A percentile compares a stretch with the other conserved stretches of the same genome.
These are phyloP conservation scores for Diaporthe vaccinii DNA, from an alignment of 2,329 filamentous ascomycete species.

Conservation along the genomic window DNA sequence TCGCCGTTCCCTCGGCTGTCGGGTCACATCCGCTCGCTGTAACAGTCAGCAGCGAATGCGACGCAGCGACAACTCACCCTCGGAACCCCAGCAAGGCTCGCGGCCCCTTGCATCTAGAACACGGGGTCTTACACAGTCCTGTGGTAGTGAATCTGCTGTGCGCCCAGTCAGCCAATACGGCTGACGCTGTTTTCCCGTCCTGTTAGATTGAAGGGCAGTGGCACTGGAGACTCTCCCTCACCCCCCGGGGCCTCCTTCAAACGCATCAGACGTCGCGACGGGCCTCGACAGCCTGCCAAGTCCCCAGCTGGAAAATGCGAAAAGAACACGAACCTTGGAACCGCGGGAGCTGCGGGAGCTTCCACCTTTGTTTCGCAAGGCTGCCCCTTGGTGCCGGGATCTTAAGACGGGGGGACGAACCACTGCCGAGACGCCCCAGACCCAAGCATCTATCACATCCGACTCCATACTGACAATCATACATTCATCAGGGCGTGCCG, in stretches of 20 bases:
- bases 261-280: slow-evolving; percentile 26
- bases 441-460: slow-evolving; percentile 23
- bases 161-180: not conserved
- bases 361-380: slow-evolving; percentile 31
- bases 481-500: not conserved
- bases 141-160: not conserved
- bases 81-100: not conserved
- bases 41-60: not conserved
- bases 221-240: slow-evolving; percentile 1
- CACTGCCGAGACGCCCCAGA: slow-evolving; percentile 28
- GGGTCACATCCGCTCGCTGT: slow-evolving; percentile 15
- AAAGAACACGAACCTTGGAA: slow-evolving; percentile 18
- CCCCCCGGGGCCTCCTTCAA: slow-evolving; percentile 20
- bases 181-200: not conserved
- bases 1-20: slow-evolving; percentile 6
- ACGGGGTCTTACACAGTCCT: not conserved
- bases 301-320: slow-evolving; percentile 3
- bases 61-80: slow-evolving; percentile 5
- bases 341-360: slow-evolving; percentile 19
- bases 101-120: slow-evolving; percentile 26
- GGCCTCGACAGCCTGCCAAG: slow-evolving; percentile 21
- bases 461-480: slow-evolving; percentile 30
- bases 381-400: slow-evolving; percentile 23
- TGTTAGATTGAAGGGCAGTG: slow-evolving; percentile 14
- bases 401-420: slow-evolving; percentile 20